Evolutionary conservation across 208 protist species (phyloP), one percentile per base, ranked within the genome.

Genomic region (Polymyxa betae): DNA sequence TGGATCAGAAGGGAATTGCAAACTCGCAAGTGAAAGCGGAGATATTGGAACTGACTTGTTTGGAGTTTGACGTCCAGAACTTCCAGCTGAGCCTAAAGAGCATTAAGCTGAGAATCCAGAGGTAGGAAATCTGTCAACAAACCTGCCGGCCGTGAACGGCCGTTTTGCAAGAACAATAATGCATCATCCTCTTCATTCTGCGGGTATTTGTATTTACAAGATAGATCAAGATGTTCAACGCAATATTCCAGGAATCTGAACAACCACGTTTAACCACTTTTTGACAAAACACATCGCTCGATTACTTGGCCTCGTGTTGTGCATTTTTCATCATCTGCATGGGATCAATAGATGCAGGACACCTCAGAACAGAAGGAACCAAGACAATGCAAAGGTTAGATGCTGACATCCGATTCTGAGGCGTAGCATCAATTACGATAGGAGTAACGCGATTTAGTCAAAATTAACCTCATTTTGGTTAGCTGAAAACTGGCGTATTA

Each of bases 201-300:
- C 5, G 72, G 72, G n/a, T 82, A 82, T 20, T 5, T 16, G 12
- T 24, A 60, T 24, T 60, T 60, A 29, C 49, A 5, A 35, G 72
- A 40, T 43, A 43, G n/a, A 43, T 82, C 72, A 5, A 82, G 12
- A 43, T 5, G 16, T 43, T 5, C 5, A 20, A 82, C 72, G 72
- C 72, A 82, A 43, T 82, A 82, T 43, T 82, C 16, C 5, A 82
- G 72, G n/a, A 82, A 82, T n/a, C 72, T 35, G 49, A 60, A 60
- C 49, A 60, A 60, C 5, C 49, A n/a, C 5, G 5, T 5, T 60
- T 60, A 5, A 60, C 5, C 49, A 60, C 49, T 5, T 5, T 29
- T 29, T 60, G 24, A 29, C 12, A 29, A 60, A 60, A 60, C 49
- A 60, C 49, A 60, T 5, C 24, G 5, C 12, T 29, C 49, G 49